Base-by-base conservation (phyloP, 208 protist genomes). In the Hexamita inflata region DNA sequence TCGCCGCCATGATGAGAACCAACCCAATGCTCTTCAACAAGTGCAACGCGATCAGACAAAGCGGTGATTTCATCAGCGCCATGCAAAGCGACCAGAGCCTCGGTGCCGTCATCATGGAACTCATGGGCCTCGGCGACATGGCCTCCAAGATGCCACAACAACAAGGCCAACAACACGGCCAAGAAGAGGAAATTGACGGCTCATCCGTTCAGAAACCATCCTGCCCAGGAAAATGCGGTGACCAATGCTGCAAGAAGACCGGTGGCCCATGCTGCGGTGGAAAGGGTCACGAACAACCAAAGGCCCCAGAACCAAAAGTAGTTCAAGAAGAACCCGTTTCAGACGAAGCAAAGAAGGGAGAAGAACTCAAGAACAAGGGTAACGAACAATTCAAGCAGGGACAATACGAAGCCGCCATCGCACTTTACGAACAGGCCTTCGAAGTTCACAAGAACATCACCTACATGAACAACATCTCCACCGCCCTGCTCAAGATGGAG, bases 401-500 rank as follows among this genome's bases (percentile, higher is more conserved):
- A 19, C 11, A 70, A 38, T 70, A 70, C n/a, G 64, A 35, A 32
- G 64, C 11, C 4, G 64, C 64, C 4, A 70, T 70, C 64, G 35
- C n/a, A 38, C 15, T 9, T n/a, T 70, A 70, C n/a, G 64, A 70
- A 38, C 4, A 35, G 15, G 64, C 64, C 9, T 70, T 70, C n/a
- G 64, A 35, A 32, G 38, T 32, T 11, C 35, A 45, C 35, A 70
- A 70, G 35, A 57, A n/a, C 35, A 70, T 70, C 11, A n/a, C 38
- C 9, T 70, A 32, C 64, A 15, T 70, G n/a, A 70, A 70, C 38
- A 70, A 70, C 35, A 70, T 70, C 35, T 9, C 30, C 35, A 70
- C 64, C 30, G 64, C 64, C 38, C 35, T 70, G 15, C 64, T 70
- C 11, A 70, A 70, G 64, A 4, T 45, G 15, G 64, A n/a, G 9